phyloP scores from a whole-genome alignment of 2,329 filamentous ascomycete genomes.

The Talaromyces sp. region DNA sequence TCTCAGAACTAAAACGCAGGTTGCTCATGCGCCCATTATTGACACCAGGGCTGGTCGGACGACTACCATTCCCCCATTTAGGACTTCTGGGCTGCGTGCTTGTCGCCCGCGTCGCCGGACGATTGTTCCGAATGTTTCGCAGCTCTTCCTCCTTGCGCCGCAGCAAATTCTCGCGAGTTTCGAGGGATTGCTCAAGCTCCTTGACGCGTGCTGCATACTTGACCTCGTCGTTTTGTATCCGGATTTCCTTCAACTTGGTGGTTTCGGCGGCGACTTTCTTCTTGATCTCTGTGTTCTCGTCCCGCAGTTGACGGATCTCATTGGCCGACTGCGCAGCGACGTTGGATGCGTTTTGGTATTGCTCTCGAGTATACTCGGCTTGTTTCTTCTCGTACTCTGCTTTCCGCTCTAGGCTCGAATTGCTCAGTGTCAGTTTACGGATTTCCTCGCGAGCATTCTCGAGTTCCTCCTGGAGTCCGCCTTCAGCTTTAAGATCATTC shows the following conservation, averaged over 20 bases:
- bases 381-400: conserved; percentile 39
- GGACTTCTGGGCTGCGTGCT: conserved; percentile 40
- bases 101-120: conserved; percentile 37
- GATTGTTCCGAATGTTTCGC: conserved; percentile 39
- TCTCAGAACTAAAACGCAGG: conserved; percentile 35
- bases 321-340: conserved; percentile 37
- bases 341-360: conserved; percentile 44
- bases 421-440: conserved; percentile 31
- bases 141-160: conserved; percentile 42
- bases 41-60: conserved; percentile 37
- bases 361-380: conserved; percentile 41
- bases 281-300: conserved; percentile 32
- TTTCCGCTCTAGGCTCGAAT: conserved; percentile 30
- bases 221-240: conserved; percentile 27
- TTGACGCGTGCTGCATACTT: conserved; percentile 32
- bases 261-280: conserved; percentile 33
- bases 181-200: conserved; percentile 33
- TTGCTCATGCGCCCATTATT: conserved; percentile 32
- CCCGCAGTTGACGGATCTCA: conserved; percentile 33
- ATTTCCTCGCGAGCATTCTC: conserved; percentile 38
- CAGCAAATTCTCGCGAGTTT: conserved; percentile 34
- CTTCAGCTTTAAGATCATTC: conserved; percentile 33
- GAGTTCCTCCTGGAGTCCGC: conserved; percentile 36
- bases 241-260: conserved; percentile 33
- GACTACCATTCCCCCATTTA: conserved; percentile 31